A percentile compares a stretch with the other conserved stretches of the same genome.
Conservation (phyloP, 768 basidiomycete species). For the Tricholoma furcatifolium region DNA sequence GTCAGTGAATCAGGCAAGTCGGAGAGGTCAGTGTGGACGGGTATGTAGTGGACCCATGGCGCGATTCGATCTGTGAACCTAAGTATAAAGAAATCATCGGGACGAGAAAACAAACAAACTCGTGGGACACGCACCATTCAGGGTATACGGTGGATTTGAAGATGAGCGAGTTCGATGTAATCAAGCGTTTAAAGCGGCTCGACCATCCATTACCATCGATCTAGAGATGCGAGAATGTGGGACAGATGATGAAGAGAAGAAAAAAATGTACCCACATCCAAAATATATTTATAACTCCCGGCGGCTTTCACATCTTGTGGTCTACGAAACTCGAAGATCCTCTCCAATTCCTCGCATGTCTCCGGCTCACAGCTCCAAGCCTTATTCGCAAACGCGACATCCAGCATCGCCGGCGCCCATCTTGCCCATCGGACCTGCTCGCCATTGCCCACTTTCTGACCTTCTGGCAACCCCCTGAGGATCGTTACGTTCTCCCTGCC, state of each 20-base stretch:
- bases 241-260: conserved; percentile 11
- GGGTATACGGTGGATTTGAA: conserved; percentile 67
- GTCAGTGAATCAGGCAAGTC: conserved; percentile 69
- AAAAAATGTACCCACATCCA: conserved; percentile 42
- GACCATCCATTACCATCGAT: conserved; percentile 65
- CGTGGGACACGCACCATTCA: conserved; percentile 48
- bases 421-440: conserved; percentile 23
- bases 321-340: conserved; percentile 46
- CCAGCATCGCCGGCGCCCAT: conserved; percentile 50
- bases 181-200: conserved; percentile 59
- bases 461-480: conserved; percentile 25
- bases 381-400: conserved; percentile 47
- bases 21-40: conserved; percentile 58
- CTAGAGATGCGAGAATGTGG: conserved; percentile 21
- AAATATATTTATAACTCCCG: conserved; percentile 55
- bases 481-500: conserved; percentile 30
- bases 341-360: conserved; percentile 40
- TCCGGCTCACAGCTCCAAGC: conserved; percentile 39
- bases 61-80: conserved; percentile 54
- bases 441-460: conserved; percentile 30
- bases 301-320: conserved; percentile 39
- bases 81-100: background rate
- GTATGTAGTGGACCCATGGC: conserved; percentile 75
- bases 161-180: conserved; percentile 56
- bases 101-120: background rate